A percentile compares a stretch with the other conserved stretches of the same genome.
phyloP scores from a whole-genome alignment of 148 eudicot genomes.

The Rheum nobile region DNA sequence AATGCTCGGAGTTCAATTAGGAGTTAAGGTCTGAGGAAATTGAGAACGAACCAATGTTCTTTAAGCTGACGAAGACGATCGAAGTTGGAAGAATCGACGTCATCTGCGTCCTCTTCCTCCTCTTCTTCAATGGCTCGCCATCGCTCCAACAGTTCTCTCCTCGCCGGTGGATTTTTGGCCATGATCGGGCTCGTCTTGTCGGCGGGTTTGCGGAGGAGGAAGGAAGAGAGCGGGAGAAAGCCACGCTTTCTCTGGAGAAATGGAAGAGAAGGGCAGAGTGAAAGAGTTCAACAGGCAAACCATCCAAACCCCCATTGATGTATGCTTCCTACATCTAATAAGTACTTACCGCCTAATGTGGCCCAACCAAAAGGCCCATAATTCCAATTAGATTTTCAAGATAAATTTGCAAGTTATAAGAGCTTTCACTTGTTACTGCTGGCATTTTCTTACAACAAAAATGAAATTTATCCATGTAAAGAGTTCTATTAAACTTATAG shows the following conservation, averaged over 20 bases:
- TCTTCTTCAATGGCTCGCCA: conserved; percentile 73
- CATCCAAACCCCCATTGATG: not conserved
- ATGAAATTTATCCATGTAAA: no score
- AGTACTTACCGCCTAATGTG: not conserved
- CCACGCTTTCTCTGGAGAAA: not conserved
- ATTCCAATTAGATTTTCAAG: not conserved
- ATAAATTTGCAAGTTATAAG: no score
- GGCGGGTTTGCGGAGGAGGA: not conserved
- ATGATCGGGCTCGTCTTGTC: conserved; percentile 9
- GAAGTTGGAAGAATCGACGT: conserved; percentile 17
- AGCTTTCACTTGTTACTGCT: no score
- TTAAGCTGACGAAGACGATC: conserved; percentile 49
- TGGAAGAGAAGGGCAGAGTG: not conserved
- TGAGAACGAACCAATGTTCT: conserved; percentile 47
- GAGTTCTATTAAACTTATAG: no score
- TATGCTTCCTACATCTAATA: not conserved
- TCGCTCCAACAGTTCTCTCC: conserved; percentile 56
- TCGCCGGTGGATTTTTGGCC: conserved; percentile 25
- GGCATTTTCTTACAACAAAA: no score
- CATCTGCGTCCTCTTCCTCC: conserved; percentile 18
- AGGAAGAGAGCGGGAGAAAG: not conserved
- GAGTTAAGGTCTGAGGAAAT: not conserved
- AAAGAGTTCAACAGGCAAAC: not conserved
- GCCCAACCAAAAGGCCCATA: not conserved
- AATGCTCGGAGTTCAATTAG: not conserved